Evolutionary conservation across 257 asterid genomes (phyloP), one percentile per base, ranked within the genome.

Genomic region (Scutellaria baicalensis): DNA sequence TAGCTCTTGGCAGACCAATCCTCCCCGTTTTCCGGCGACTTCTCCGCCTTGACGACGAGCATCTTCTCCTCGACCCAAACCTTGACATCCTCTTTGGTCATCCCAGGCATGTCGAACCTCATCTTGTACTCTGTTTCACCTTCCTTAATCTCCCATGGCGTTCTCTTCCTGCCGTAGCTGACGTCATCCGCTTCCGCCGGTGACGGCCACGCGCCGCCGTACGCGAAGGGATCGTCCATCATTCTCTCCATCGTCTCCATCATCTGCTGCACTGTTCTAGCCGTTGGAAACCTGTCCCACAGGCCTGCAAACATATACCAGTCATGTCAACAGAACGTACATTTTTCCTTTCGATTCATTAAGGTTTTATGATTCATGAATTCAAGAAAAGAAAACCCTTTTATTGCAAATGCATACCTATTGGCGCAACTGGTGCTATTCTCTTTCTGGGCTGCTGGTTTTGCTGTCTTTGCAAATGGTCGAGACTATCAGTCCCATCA

Each of bases 141-240:
- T 81, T 90, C 96, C 68, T 81, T 90, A 2, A 88, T 88, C 85
- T 84, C 95, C 96, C 96, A 90, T 3, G 93, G 95, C 0, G 93
- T 78, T 31, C 95, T 81, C 55, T 93, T 91, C 42, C 87, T 59
- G 72, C 76, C 70, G 82, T 79, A 81, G 3, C 84, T 83, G 0
- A 71, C 79, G 1, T 59, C 39, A 14, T 79, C 88, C 0, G 77
- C 5, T 0, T 80, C 48, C 14, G 68, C 21, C 0, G 82, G 50
- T 0, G 84, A 48, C 6, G 71, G 61, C 82, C 79, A 78, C 16
- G 77, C 71, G 18, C 73, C 57, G 36, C 43, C 62, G 63, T 80
- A 83, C 13, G 78, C 78, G 0, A 81, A 23, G 31, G 93, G 95
- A 47, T 84, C 95, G 12, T 88, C 96, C 77, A 86, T 74, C 33